These are phyloP conservation scores for Picochlorum sp. DNA, from an alignment of 139 green algal genomes.

Conservation along the genomic window DNA sequence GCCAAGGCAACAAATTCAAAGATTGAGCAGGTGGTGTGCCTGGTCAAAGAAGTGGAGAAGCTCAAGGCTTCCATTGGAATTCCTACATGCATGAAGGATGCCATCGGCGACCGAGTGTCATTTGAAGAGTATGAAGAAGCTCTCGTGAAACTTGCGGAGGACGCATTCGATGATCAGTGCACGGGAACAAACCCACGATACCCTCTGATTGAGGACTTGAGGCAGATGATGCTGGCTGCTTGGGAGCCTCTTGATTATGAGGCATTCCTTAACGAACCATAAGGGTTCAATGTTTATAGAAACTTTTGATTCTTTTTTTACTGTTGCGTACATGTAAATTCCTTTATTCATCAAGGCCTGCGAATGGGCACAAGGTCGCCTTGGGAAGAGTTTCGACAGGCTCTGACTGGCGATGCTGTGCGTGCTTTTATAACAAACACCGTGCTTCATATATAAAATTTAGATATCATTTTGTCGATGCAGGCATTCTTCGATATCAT, in stretches of 20 bases:
- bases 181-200: conserved; percentile 63
- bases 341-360: too few relatives aligned
- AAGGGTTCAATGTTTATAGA: too few relatives aligned
- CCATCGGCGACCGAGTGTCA: conserved; percentile 21
- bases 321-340: too few relatives aligned
- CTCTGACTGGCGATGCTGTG: too few relatives aligned
- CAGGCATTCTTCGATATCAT: too few relatives aligned
- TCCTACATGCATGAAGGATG: conserved; percentile 43
- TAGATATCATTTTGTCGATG: too few relatives aligned
- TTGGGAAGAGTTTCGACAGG: too few relatives aligned
- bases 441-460: too few relatives aligned
- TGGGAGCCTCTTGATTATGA: neutral
- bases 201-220: conserved; percentile 52
- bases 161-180: conserved; percentile 67
- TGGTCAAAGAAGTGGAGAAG: conserved; percentile 55
- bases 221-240: conserved; percentile 29
- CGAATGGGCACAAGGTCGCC: too few relatives aligned
- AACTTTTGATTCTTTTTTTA: too few relatives aligned
- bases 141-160: conserved; percentile 35
- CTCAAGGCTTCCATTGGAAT: conserved; percentile 49
- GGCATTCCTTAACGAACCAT: too few relatives aligned
- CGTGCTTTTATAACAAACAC: too few relatives aligned
- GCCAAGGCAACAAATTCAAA: conserved; percentile 40
- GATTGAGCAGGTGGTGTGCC: conserved; percentile 35
- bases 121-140: conserved; percentile 30